Base-by-base conservation (phyloP, 2,329 filamentous ascomycete species). In the Stagonosporopsis rhizophila region DNA sequence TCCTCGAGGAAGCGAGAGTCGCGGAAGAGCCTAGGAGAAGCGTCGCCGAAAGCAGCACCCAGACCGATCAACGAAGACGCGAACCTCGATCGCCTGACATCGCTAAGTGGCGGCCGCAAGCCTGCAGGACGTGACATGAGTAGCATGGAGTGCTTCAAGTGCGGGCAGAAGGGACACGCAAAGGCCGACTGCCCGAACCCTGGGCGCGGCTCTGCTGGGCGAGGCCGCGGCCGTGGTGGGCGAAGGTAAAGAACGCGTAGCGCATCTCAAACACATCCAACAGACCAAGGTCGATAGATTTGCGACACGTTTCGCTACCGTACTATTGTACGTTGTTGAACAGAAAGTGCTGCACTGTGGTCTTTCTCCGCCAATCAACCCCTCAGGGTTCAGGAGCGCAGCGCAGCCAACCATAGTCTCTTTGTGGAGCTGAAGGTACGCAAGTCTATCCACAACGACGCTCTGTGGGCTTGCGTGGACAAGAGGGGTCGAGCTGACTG, bases 41-140 rank as follows among this genome's bases (percentile, higher is more conserved):
- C 79, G 46, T 76, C 76, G 22, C 82, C 81, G 12, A 76, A 78
- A 60, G 79, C 85, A 61, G 73, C 87, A 17, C 83, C 85, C 7
- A 83, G 85, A 38, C 82, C 83, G 66, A 86, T 86, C 72, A 89
- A 88, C 71, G 85, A 89, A 52, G 81, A 90, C 47, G 87, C 63
- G 52, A 66, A 88, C 58, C 75, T 91, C 52, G 88, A 88, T 67
- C 81, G 81, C 22, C 71, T 87, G 52, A 82, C 80, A 4, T 88
- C 86, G 1, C 85, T 91, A 42, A 52, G 48, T 11, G 79, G 80
- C 35, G 73, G 75, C 37, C 70, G 73, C 60, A 72, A 68, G 52
- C 40, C 58, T 44, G 50, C 47, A 23, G 65, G 60, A 20, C 53
- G 64, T 48, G 56, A 63, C 44, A 58, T 72, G 63, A 75, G 73